Percentiles rank a stretch among this genome's conserved stretches.
phyloP scores from a whole-genome alignment of 371 early-diverging fungal species.

The Apophysomyces variabilis region DNA sequence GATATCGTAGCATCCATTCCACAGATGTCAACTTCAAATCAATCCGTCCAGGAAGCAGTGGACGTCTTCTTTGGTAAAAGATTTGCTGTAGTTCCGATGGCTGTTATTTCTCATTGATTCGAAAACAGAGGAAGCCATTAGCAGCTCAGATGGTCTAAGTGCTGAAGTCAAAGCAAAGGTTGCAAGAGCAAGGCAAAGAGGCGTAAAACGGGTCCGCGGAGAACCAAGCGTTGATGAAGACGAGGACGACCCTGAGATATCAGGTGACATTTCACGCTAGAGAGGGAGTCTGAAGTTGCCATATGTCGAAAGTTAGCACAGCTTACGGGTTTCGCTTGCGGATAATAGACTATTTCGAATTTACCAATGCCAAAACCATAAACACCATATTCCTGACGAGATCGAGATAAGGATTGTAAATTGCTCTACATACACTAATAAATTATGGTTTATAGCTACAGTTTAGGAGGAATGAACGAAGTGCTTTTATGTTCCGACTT shows the following conservation, averaged over 20 bases:
- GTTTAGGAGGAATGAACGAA: no score
- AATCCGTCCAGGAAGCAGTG: constrained; percentile 43
- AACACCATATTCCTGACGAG: no score
- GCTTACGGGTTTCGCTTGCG: no score
- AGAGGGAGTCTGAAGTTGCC: background rate
- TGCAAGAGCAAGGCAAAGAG: constrained; percentile 6
- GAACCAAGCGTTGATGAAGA: background rate
- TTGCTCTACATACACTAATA: no score
- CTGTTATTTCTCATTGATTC: background rate
- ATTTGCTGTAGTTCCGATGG: background rate
- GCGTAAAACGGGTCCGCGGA: background rate
- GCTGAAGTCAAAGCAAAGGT: background rate
- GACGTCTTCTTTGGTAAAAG: constrained; percentile 45
- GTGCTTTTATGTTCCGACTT: no score
- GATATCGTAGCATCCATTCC: constrained; percentile 52
- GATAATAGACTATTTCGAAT: no score
- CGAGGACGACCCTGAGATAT: background rate
- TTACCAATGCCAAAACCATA: no score
- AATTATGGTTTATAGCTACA: no score
- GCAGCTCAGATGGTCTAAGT: background rate
- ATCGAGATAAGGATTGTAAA: no score
- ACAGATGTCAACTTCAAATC: constrained; percentile 37
- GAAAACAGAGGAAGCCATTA: background rate
- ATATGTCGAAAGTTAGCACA: no score
- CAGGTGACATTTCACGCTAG: background rate